Evolutionary conservation across 2,329 filamentous ascomycete species (phyloP).

Genomic region (Diaporthe velutina): DNA sequence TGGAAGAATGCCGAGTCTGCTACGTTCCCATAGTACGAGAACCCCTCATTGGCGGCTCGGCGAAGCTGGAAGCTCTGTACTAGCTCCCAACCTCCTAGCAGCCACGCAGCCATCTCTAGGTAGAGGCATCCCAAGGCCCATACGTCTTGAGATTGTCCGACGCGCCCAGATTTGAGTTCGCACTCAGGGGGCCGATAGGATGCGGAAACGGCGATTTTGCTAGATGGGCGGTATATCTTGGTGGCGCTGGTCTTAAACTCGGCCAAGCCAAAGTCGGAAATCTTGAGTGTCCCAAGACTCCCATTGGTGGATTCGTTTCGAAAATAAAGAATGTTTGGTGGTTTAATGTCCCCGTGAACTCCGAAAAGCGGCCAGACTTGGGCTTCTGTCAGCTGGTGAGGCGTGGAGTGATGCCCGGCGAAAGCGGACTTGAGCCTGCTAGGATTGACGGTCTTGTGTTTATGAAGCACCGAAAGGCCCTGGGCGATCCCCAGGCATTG

Average conservation of each 20-base stretch:
- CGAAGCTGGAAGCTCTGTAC: neutral
- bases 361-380: neutral
- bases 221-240: neutral
- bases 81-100: neutral
- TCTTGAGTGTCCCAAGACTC: neutral
- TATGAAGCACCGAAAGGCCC: neutral
- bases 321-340: constrained; percentile 3
- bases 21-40: neutral
- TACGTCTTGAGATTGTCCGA: constrained; percentile 25
- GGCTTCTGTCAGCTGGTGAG: neutral
- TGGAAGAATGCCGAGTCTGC: neutral
- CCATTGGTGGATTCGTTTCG: no score
- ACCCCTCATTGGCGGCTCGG: neutral
- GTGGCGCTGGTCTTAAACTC: neutral
- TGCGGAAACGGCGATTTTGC: neutral
- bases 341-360: constrained; percentile 18
- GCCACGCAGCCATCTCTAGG: neutral
- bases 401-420: no score
- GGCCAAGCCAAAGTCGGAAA: neutral
- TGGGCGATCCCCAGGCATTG: neutral
- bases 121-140: constrained; percentile 16
- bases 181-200: neutral
- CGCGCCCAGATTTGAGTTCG: neutral
- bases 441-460: neutral
- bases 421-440: neutral